Evolutionary conservation across 2,329 filamentous ascomycete genomes (phyloP), one percentile per base, ranked within the genome.

Genomic region (Fusarium luffae): DNA sequence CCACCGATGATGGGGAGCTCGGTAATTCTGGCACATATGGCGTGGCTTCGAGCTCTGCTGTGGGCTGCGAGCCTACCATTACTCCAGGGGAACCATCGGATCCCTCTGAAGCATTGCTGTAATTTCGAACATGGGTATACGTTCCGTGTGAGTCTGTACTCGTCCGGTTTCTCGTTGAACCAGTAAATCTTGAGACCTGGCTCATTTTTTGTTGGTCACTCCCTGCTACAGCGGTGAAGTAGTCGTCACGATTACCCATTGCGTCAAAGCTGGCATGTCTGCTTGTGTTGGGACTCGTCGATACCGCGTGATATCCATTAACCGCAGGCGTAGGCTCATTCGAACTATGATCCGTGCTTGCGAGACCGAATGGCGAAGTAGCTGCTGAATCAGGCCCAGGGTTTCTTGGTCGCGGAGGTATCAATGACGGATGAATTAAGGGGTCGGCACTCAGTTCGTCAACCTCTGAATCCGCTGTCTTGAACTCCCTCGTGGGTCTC

Each of bases 81-180:
- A 74, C 65, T 23, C 78, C 78, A 7, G 77, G 69, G 1, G 77
- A 75, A 4, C 70, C 72, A 44, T 79, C 80, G 43, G 80, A 80
- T 7, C 78, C 74, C 49, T 85, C 83, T 44, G 84, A 85, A 7
- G 80, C 78, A 63, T 83, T 80, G 73, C 83, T 85, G 46, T 74
- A 74, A 8, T 84, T 77, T 4, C 84, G 81, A 47, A 78, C 76
- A 55, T 84, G 83, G 3, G 64, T 68, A 56, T 77, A 78, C 6
- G 71, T 74, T 16, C 74, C 76, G 51, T 80, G 77, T 4, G 82
- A 84, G 49, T 84, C 83, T 30, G 74, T 74, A 67, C 79, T 83
- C 28, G 66, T 70, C 4, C 77, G 73, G 37, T 77, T 71, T 28
- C 71, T 64, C 9, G 70, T 73, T 37, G 69, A 66, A 54, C 73